A percentile compares a stretch with the other conserved stretches of the same genome.
Conservation (phyloP, 345 rosid species). For the Moricandia arvensis region DNA sequence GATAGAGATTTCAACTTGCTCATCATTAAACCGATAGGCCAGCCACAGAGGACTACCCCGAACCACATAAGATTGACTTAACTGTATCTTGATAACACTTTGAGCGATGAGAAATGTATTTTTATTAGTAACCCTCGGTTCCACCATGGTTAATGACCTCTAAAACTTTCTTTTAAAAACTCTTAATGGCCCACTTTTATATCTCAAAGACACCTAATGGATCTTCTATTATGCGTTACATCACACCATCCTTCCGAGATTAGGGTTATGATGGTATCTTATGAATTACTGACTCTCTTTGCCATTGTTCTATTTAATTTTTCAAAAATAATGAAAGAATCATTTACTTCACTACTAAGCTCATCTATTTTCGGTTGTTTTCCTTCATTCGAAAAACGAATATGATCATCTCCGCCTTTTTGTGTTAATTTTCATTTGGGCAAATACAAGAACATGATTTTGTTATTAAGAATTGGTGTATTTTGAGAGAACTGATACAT, state of each 20-base stretch:
- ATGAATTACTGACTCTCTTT: slow-evolving; percentile 23
- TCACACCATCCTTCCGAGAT: background rate
- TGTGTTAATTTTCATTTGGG: too few species aligned
- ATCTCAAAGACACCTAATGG: too few species aligned
- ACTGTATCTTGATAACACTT: too few species aligned
- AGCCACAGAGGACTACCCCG: background rate
- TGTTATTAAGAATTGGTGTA: too few species aligned
- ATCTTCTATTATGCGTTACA: background rate
- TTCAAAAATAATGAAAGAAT: slow-evolving; percentile 12
- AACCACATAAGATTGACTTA: background rate
- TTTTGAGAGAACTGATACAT: background rate
- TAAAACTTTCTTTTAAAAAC: too few species aligned
- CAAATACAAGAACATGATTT: too few species aligned
- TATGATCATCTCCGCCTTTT: too few species aligned
- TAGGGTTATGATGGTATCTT: slow-evolving; percentile 29
- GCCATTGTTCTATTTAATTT: slow-evolving; percentile 16
- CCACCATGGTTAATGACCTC: too few species aligned
- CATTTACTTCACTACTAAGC: background rate
- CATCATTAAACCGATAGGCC: background rate
- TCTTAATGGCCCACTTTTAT: too few species aligned
- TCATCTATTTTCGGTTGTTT: background rate
- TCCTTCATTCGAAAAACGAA: background rate
- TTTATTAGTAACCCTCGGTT: too few species aligned
- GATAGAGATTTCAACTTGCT: background rate
- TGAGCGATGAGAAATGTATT: too few species aligned